A percentile compares a stretch with the other conserved stretches of the same genome.
phyloP scores from a whole-genome alignment of 495 filamentous ascomycete species.

The Talaromyces trachyspermus region DNA sequence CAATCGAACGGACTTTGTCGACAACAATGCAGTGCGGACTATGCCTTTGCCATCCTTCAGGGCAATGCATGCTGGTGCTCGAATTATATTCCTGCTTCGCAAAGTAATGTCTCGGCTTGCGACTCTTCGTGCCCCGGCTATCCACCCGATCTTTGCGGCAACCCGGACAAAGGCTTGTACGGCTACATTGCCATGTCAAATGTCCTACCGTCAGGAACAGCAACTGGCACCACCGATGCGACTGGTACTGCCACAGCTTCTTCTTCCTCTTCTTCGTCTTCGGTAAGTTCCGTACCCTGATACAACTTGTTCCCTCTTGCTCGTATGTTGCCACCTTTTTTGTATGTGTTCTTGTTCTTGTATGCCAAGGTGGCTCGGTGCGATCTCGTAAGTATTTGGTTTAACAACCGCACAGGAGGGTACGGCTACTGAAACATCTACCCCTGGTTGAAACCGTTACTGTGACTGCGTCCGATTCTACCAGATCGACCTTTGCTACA shows the following conservation, averaged over 20 bases:
- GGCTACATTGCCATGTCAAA: constrained; percentile 44
- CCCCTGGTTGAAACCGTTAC: constrained; percentile 9
- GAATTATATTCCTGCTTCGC: constrained; percentile 52
- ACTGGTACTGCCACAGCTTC: constrained; percentile 14
- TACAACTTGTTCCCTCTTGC: constrained; percentile 1
- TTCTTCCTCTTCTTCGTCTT: constrained; percentile 21
- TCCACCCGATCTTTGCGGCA: constrained; percentile 57
- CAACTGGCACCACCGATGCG: constrained; percentile 17
- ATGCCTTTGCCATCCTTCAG: constrained; percentile 63
- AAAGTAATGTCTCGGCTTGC: constrained; percentile 42
- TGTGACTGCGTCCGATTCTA: constrained; percentile 6
- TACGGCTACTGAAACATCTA: constrained; percentile 6
- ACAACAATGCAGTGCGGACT: constrained; percentile 44
- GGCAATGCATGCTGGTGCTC: constrained; percentile 68
- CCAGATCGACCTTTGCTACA: constrained; percentile 3
- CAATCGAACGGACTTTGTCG: constrained; percentile 62
- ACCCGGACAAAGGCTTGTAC: constrained; percentile 42
- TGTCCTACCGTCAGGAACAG: constrained; percentile 29
- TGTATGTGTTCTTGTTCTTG: not conserved
- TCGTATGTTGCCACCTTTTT: not conserved
- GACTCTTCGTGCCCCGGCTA: constrained; percentile 58
- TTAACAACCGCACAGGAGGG: constrained; percentile 13
- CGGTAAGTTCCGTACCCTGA: too few relatives aligned
- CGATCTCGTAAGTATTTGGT: constrained; percentile 11
- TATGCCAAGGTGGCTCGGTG: constrained; percentile 5